Conservation (phyloP, 2,329 filamentous ascomycete genomes). For the Huntiella savannae region DNA sequence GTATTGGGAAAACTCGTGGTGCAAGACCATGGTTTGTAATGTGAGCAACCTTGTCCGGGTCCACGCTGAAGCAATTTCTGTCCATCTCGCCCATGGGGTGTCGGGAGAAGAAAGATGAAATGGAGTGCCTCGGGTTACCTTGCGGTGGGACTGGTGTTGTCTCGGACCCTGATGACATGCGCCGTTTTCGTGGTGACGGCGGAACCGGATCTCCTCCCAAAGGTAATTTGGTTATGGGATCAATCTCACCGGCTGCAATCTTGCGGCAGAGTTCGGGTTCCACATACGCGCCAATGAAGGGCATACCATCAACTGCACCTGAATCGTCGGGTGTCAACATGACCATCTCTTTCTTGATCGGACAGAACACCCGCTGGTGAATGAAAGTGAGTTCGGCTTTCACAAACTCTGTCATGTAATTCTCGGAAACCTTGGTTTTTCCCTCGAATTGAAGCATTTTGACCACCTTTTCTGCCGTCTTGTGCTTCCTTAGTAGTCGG, state of each 20-base stretch:
- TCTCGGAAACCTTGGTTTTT: constrained; percentile 59
- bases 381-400: constrained; percentile 85
- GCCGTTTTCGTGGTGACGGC: constrained; percentile 16
- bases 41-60: constrained; percentile 27
- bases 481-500: constrained; percentile 75
- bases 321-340: constrained; percentile 50
- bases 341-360: constrained; percentile 48
- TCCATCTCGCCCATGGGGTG: constrained; percentile 45
- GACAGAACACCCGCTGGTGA: constrained; percentile 88
- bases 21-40: constrained; percentile 30
- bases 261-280: constrained; percentile 49
- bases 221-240: constrained; percentile 71
- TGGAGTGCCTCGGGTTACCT: constrained; percentile 24
- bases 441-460: constrained; percentile 77
- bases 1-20: constrained; percentile 38
- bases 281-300: constrained; percentile 62
- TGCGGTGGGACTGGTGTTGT: constrained; percentile 14
- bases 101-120: constrained; percentile 33
- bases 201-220: constrained; percentile 25
- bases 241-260: constrained; percentile 63
- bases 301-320: constrained; percentile 48
- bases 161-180: constrained; percentile 5
- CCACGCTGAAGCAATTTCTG: constrained; percentile 37
- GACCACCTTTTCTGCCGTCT: constrained; percentile 64
- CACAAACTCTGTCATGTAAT: constrained; percentile 64